A percentile compares a stretch with the other conserved stretches of the same genome.
phyloP scores from a whole-genome alignment of 805 yeast genomes.

The Candida chilensis region DNA sequence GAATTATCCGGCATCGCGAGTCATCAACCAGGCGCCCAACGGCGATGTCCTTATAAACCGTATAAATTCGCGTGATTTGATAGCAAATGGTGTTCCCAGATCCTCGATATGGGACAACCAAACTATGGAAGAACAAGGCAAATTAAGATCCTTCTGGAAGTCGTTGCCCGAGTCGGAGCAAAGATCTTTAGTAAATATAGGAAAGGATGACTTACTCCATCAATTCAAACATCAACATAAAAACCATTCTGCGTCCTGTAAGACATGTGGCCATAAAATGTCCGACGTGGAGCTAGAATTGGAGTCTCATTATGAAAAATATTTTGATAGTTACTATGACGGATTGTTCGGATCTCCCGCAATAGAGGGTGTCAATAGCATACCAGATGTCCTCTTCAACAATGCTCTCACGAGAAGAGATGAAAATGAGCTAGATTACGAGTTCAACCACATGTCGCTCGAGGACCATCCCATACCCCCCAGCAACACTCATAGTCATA shows the following conservation, averaged over 20 bases:
- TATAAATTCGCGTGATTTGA: too few species aligned
- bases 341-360: conserved; percentile 23
- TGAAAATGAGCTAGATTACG: too few species aligned
- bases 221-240: conserved; percentile 12
- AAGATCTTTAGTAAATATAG: conserved; percentile 20
- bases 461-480: too few species aligned
- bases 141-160: conserved; percentile 23
- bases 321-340: conserved; percentile 21
- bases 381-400: too few species aligned
- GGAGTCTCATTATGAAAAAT: conserved; percentile 23
- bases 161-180: conserved; percentile 18
- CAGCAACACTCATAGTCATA: too few species aligned
- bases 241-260: conserved; percentile 19
- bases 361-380: too few species aligned
- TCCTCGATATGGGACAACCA: conserved; percentile 22
- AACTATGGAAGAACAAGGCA: conserved; percentile 21
- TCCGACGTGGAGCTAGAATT: conserved; percentile 23
- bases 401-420: too few species aligned
- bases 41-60: conserved; percentile 35
- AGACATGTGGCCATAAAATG: conserved; percentile 25
- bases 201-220: conserved; percentile 21
- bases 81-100: conserved; percentile 13
- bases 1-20: conserved; percentile 31
- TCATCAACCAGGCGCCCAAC: conserved; percentile 31
- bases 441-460: too few species aligned